Base-by-base conservation (phyloP, 257 asterid species). In the Solanum sejunctum region DNA sequence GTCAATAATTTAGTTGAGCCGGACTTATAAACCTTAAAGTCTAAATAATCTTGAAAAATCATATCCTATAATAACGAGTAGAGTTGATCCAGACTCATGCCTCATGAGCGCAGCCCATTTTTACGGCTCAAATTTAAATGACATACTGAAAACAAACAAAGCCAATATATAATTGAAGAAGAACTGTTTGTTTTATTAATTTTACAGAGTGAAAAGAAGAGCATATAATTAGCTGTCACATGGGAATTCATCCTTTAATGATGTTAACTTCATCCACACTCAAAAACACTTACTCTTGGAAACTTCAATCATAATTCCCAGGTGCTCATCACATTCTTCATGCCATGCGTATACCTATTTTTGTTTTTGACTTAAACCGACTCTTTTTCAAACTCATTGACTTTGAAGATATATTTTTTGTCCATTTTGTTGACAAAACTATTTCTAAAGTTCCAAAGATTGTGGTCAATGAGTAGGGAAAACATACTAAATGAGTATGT, bases 191-290 rank as follows among this genome's bases (percentile, higher is more conserved):
- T 3, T 5, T 6, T 1, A 8, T 77, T 9, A 9, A 8, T 52
- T 77, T 23, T 36, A 36, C 17, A 7, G 47, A 26, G 64, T 77
- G 82, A 17, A 77, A 77, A 77, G 82, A 77, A 77, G 63, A 77
- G 63, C 82, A 85, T 88, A 57, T 90, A 63, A 89, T 32, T 90
- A 77, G 61, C 86, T 84, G 80, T 81, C 90, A 91, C 92, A 88
- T 92, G 93, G 84, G 84, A 60, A 64, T 69, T 56, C 79, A 79
- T 87, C 20, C 82, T 77, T 51, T 85, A 89, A 91, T 93, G 90
- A 92, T 92, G 86, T 77, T 91, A 54, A 89, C 94, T 89, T 92
- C 92, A 39, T 87, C 84, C 45, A 84, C 89, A 90, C 91, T 82
- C 93, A 84, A 84, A 84, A 43, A 67, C 43, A 52, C 84, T 80